Evolutionary conservation across 768 basidiomycete genomes (phyloP), one percentile per base, ranked within the genome.

Genomic region (Cyathus striatus): DNA sequence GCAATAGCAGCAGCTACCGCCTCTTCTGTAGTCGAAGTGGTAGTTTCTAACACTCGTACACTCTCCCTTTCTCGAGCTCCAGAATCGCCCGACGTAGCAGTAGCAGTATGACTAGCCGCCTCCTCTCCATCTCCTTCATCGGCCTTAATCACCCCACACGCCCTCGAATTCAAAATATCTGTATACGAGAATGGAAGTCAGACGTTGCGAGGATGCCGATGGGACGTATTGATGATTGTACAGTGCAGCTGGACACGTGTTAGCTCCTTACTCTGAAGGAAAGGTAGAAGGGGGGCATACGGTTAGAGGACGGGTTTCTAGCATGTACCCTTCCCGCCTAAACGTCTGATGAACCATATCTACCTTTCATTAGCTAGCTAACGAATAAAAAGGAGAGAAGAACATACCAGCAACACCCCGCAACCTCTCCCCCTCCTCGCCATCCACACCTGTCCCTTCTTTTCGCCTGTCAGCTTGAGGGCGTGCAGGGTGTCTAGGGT

Each of bases 401-500:
- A 24, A 34, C 14, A 16, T 45, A 68, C 69, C 58, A 23, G 58
- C 61, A 3, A 72, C 54, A 2, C 40, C 49, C 23, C 50, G 48
- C 4, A 72, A 48, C 10, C 57, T 48, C n/a, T 20, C 27, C 2
- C 46, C 46, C 18, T 59, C 44, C 6, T 56, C 49, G 24, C 64
- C 60, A 6, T 50, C 49, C 41, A 66, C 59, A 16, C 30, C 51
- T 16, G 52, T 56, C 52, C 63, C 12, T 25, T 42, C 9, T 20
- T 45, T 23, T 55, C 49, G 4, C n/a, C n/a, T n/a, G n/a, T n/a
- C n/a, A 58, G 52, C 20, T 66, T 62, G 37, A 75, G 70, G 40
- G 80, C 68, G 37, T 77, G 64, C 56, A 86, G 59, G 9, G 53
- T 53, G 4, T 76, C 66, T 9, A 88, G 61, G 1, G 69, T 53